Evolutionary conservation across 352 stramenopile species (phyloP), one percentile per base, ranked within the genome.

Genomic region (Pythium biforme): DNA sequence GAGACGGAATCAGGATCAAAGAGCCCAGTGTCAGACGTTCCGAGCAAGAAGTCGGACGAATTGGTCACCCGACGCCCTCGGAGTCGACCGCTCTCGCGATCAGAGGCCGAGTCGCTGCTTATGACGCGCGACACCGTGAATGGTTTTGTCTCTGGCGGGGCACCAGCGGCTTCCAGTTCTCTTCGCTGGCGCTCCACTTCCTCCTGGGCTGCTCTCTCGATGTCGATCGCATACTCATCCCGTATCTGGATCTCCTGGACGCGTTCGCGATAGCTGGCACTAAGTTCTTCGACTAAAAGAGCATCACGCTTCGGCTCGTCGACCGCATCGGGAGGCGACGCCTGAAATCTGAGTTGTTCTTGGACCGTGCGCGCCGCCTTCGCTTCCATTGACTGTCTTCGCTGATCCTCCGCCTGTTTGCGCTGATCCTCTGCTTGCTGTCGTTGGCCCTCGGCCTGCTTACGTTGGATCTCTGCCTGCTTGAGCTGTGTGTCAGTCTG

Each of bases 181-280:
- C 51, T 50, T 11, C 51, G 47, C 39, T 66, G 55, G 0, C 51
- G 63, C 39, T 70, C 63, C 3, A 70, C 51, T 49, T 62, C 29
- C 29, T 70, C 63, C 40, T 70, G n/a, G 9, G 63, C 63, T 0
- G 63, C 63, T 26, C 43, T 40, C 27, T 70, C 56, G 23, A 70
- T 66, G 10, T 66, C 56, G 41, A 48, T 60, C 1, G 63, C 63
- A 37, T 59, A 64, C 12, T 59, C 47, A 31, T 68, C 61, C 8
- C 54, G 52, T 4, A 29, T 50, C 26, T 59, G 20, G 15, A 58
- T 58, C 4, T 55, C 43, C 8, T 65, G 59, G 26, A 55, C 39
- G 10, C 27, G 48, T 41, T 59, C 59, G 1, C 41, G 52, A 49
- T 56, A 55, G 33, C 43, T 66, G 11, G 50, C 37, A 23, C 51